Base-by-base conservation (phyloP, 495 filamentous ascomycete genomes). In the Pyrenopolyporus hunteri region DNA sequence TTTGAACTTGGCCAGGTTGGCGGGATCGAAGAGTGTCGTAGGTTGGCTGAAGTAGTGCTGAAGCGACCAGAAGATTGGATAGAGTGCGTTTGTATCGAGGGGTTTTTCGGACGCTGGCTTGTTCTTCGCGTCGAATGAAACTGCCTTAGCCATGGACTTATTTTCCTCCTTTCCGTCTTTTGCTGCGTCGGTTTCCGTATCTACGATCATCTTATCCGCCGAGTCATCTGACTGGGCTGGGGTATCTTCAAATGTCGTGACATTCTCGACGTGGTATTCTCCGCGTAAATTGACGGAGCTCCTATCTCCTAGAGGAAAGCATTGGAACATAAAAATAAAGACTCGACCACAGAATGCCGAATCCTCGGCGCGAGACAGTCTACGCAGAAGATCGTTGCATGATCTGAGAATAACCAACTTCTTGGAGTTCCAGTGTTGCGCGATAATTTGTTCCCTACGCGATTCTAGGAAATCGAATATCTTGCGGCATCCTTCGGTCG, bases 311-410 rank as follows among this genome's bases (percentile, higher is more conserved):
- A 98, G 80, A 8, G 94, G 92, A 67, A 98, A 97, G 71, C 90
- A 95, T 72, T 98, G 94, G 73, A 97, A 98, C 54, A 98, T 84
- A 69, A 96, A 99, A 61, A 99, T 96, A 70, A 96, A 96, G 16
- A 99, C 93, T 37, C 93, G 83, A 29, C 94, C 94, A 71, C 93
- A 97, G 73, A 98, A 99, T 2, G 96, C 93, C 0, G 95, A 91
- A 74, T 99, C 95, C 67, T 97, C 92, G 3, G 94, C 92, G 40
- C 96, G 82, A 2, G 94, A 98, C 3, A 99, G 80, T 50, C 94
- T 82, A 42, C 94, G 86, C 6, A 98, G 83, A 2, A 99, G 82
- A 74, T 98, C 95, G 74, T 98, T 99, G 78, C 95, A 98, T 16
- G 89, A 87, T 65, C 94, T 82, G 2, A 99, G 78, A 59, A 97